Conservation (phyloP, 225 moss, liverwort and hornwort genomes). For the Physcomitrellopsis africana region DNA sequence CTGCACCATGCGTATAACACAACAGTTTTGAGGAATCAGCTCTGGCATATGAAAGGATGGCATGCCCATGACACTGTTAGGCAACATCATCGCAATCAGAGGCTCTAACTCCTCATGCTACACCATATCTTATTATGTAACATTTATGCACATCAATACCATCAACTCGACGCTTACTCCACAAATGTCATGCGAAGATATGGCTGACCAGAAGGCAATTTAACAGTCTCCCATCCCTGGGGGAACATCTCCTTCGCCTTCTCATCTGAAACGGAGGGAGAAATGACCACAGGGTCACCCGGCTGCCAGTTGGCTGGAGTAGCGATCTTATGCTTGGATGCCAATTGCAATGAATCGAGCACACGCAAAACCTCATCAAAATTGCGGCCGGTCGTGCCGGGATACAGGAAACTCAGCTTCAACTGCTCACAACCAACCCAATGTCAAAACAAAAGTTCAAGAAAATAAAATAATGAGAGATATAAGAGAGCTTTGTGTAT, state of each 20-base stretch:
- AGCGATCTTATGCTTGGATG: slow-evolving; percentile 46
- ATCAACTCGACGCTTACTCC: slow-evolving; percentile 28
- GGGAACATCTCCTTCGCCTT: slow-evolving; percentile 58
- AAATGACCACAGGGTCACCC: slow-evolving; percentile 64
- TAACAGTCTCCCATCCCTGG: slow-evolving; percentile 55
- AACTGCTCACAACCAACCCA: slow-evolving; percentile 32
- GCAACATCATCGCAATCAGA: too few species aligned
- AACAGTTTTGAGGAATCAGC: too few species aligned
- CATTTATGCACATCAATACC: too few species aligned
- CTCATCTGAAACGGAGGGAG: slow-evolving; percentile 49
- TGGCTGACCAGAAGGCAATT: slow-evolving; percentile 53
- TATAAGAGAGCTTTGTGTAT: too few species aligned
- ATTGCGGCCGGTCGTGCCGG: slow-evolving; percentile 64
- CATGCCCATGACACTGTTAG: too few species aligned
- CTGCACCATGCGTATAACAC: too few species aligned
- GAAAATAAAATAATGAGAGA: neutral
- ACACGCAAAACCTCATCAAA: slow-evolving; percentile 68
- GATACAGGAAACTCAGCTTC: slow-evolving; percentile 67
- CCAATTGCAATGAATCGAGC: slow-evolving; percentile 59
- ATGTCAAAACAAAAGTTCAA: too few species aligned
- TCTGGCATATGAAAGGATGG: too few species aligned
- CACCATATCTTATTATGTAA: too few species aligned
- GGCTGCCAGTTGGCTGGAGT: slow-evolving; percentile 62
- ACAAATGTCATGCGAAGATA: slow-evolving; percentile 56
- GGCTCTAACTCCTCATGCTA: too few species aligned